Conservation (phyloP, 805 yeast genomes). For the Yamadazyma olivae region DNA sequence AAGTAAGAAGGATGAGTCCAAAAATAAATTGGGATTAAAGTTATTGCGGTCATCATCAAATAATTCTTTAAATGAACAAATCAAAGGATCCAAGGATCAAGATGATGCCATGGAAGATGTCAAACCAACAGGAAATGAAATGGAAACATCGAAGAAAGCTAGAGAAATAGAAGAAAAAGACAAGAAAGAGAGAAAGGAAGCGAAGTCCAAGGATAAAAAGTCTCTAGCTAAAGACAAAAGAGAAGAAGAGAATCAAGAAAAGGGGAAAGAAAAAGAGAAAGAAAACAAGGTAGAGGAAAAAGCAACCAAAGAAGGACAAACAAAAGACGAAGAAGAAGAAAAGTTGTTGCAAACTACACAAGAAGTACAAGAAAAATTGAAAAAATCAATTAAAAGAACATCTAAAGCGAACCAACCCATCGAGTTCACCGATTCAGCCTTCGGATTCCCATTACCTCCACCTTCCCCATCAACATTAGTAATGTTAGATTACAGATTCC, state of each 20-base stretch:
- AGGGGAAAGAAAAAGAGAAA: slow-evolving; percentile 1
- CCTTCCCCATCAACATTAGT: slow-evolving; percentile 71
- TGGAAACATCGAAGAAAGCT: slow-evolving; percentile 1
- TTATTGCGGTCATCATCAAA: slow-evolving; percentile 9
- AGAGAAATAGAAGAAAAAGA: not conserved
- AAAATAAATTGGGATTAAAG: slow-evolving; percentile 13
- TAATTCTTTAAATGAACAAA: slow-evolving; percentile 10
- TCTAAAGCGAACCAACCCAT: slow-evolving; percentile 45
- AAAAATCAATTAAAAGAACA: slow-evolving; percentile 38
- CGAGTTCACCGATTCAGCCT: slow-evolving; percentile 68
- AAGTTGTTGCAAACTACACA: slow-evolving; percentile 30
- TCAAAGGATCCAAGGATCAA: not conserved
- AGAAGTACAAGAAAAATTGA: slow-evolving; percentile 43
- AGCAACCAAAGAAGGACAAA: not conserved
- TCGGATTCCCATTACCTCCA: slow-evolving; percentile 85
- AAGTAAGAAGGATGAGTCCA: slow-evolving; percentile 11
- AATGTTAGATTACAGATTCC: slow-evolving; percentile 83
- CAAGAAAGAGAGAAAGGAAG: slow-evolving; percentile 2
- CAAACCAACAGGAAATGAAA: not conserved
- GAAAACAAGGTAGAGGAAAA: slow-evolving; percentile 1
- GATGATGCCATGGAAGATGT: slow-evolving; percentile 6
- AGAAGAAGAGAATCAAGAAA: slow-evolving; percentile 1
- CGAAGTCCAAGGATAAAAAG: slow-evolving; percentile 2
- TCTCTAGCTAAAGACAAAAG: slow-evolving; percentile 1
- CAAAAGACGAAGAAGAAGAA: slow-evolving; percentile 13